Percentiles rank a stretch among this genome's conserved stretches.
phyloP scores from a whole-genome alignment of 2,329 filamentous ascomycete genomes.

The Pseudocercospora musae region DNA sequence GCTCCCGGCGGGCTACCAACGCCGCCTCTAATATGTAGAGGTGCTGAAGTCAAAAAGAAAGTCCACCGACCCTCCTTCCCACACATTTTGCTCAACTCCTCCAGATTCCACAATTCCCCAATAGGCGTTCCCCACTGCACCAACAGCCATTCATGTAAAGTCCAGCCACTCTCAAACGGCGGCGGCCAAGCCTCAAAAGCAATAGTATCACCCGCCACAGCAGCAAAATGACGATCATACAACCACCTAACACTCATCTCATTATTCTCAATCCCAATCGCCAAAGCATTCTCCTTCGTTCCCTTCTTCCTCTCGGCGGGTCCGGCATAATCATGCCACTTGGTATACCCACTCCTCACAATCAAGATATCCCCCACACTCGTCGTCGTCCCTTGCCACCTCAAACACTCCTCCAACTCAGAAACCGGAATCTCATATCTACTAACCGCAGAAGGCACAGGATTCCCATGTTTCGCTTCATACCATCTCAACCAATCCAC shows the following conservation, averaged over 20 bases:
- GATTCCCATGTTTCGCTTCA: slow-evolving; percentile 46
- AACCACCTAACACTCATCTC: slow-evolving; percentile 53
- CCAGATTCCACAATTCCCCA: slow-evolving; percentile 42
- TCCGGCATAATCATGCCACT: slow-evolving; percentile 24
- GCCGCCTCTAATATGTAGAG: slow-evolving; percentile 40
- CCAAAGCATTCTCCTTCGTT: slow-evolving; percentile 17
- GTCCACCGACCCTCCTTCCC: slow-evolving; percentile 35
- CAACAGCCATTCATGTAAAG: slow-evolving; percentile 38
- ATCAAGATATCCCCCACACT: slow-evolving; percentile 54
- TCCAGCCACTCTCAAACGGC: slow-evolving; percentile 22
- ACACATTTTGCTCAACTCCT: slow-evolving; percentile 38
- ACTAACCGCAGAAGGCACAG: slow-evolving; percentile 41
- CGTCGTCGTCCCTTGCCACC: slow-evolving; percentile 32
- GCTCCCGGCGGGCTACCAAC: slow-evolving; percentile 29
- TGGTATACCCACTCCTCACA: slow-evolving; percentile 49
- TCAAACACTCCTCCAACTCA: slow-evolving; percentile 37
- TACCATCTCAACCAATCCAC: slow-evolving; percentile 46
- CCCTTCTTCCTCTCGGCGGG: slow-evolving; percentile 20
- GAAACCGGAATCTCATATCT: slow-evolving; percentile 44
- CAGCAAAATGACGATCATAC: slow-evolving; percentile 38
- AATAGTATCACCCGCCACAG: slow-evolving; percentile 36
- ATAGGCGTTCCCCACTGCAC: slow-evolving; percentile 41
- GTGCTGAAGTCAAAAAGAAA: slow-evolving; percentile 42
- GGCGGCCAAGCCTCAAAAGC: slow-evolving; percentile 36
- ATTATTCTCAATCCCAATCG: slow-evolving; percentile 45